These are phyloP conservation scores for Diaporthe australafricana DNA, from an alignment of 2,329 filamentous ascomycete genomes.

Conservation along the genomic window DNA sequence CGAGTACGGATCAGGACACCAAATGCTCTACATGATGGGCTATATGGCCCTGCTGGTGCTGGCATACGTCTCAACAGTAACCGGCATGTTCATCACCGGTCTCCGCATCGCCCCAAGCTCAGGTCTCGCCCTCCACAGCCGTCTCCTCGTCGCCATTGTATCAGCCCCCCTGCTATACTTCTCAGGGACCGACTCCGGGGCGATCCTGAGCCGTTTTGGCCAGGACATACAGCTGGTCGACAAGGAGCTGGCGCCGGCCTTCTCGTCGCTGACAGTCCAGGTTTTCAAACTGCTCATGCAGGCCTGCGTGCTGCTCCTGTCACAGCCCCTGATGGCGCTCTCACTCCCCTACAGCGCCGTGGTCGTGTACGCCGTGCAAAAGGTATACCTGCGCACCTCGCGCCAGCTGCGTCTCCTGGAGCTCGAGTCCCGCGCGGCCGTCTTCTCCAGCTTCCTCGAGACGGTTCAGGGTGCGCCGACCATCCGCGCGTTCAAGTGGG, in stretches of 20 bases:
- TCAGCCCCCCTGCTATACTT: slow-evolving; percentile 56
- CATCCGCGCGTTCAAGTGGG: slow-evolving; percentile 61
- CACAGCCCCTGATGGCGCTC: slow-evolving; percentile 58
- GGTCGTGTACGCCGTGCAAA: slow-evolving; percentile 59
- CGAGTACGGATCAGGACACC: slow-evolving; percentile 40
- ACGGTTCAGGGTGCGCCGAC: slow-evolving; percentile 56
- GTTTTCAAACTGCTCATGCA: slow-evolving; percentile 56
- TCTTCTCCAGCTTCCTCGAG: slow-evolving; percentile 56
- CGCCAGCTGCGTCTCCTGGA: slow-evolving; percentile 67
- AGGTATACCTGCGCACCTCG: slow-evolving; percentile 65
- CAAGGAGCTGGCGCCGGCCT: slow-evolving; percentile 52
- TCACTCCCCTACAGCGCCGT: slow-evolving; percentile 57
- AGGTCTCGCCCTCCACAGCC: slow-evolving; percentile 47
- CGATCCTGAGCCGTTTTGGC: slow-evolving; percentile 57
- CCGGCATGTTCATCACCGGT: slow-evolving; percentile 45
- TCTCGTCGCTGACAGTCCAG: slow-evolving; percentile 49
- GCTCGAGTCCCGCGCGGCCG: slow-evolving; percentile 62
- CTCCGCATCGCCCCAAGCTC: slow-evolving; percentile 52
- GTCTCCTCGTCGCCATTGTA: slow-evolving; percentile 46
- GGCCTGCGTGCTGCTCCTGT: slow-evolving; percentile 55
- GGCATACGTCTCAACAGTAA: slow-evolving; percentile 51
- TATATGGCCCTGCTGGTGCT: slow-evolving; percentile 49
- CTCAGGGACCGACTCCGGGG: slow-evolving; percentile 52
- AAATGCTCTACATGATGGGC: slow-evolving; percentile 49
- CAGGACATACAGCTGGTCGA: slow-evolving; percentile 59